These are phyloP conservation scores for Neoboletus magnificus DNA, from an alignment of 768 basidiomycete species.

Conservation along the genomic window DNA sequence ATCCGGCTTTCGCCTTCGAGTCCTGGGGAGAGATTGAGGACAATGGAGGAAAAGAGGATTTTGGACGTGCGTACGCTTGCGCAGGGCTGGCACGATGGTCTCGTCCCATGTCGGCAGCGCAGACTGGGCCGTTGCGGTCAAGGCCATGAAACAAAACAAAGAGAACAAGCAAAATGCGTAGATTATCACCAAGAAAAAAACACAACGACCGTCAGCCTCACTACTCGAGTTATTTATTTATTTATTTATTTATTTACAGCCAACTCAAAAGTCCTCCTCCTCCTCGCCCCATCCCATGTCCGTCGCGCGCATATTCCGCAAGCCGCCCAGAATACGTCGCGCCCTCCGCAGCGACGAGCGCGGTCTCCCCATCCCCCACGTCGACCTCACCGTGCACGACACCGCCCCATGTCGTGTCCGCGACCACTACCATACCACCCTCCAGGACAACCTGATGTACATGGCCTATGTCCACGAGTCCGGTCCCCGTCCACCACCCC, in stretches of 20 bases:
- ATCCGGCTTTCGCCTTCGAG: constrained; percentile 77
- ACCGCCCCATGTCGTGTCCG: constrained; percentile 69
- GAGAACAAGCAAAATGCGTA: background rate
- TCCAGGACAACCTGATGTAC: constrained; percentile 90
- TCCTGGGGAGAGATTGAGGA: constrained; percentile 41
- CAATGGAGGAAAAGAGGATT: background rate
- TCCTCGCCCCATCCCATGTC: constrained; percentile 3
- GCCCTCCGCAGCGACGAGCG: constrained; percentile 48
- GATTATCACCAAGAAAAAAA: background rate
- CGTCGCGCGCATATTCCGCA: constrained; percentile 47
- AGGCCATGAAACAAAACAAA: constrained; percentile 33
- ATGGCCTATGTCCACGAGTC: constrained; percentile 84
- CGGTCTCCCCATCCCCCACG: constrained; percentile 72
- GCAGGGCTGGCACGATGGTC: constrained; percentile 73
- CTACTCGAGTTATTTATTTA: background rate
- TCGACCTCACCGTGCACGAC: constrained; percentile 62
- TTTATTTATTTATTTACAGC: constrained; percentile 1
- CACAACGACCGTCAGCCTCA: constrained; percentile 4
- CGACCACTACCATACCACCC: constrained; percentile 80
- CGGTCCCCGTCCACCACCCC: constrained; percentile 48
- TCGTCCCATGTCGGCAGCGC: constrained; percentile 69
- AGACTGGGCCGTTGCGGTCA: constrained; percentile 40
- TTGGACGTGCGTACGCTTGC: constrained; percentile 56
- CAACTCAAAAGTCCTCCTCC: background rate
- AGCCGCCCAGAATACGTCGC: constrained; percentile 44